Percentiles rank a stretch among this genome's conserved stretches.
Conservation (phyloP, 106 monocot genomes). For the Platanthera zijinensis region DNA sequence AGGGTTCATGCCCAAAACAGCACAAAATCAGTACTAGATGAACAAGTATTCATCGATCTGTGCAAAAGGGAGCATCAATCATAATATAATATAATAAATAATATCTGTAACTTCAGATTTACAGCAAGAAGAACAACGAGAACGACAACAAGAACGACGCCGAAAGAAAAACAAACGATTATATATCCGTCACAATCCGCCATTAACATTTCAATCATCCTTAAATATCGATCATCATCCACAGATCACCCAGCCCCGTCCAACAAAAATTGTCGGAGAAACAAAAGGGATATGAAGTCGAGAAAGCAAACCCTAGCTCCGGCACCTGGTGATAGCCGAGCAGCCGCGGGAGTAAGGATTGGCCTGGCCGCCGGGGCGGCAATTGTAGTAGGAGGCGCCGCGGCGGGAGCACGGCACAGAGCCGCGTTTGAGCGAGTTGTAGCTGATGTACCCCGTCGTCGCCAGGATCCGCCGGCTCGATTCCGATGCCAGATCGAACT, state of each 20-base stretch:
- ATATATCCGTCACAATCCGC: background rate
- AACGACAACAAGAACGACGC: background rate
- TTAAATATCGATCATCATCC: background rate
- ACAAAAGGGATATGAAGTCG: background rate
- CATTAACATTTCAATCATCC: background rate
- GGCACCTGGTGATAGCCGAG: conserved; percentile 37
- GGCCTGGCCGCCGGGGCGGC: conserved; percentile 37
- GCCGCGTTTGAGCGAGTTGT: conserved; percentile 25
- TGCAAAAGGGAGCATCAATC: background rate
- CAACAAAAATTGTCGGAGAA: background rate
- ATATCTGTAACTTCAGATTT: background rate
- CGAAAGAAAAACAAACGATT: background rate
- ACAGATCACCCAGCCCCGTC: background rate
- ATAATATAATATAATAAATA: background rate
- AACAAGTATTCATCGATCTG: background rate
- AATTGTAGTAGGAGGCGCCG: conserved; percentile 57
- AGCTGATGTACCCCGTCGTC: conserved; percentile 33
- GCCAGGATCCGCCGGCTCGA: conserved; percentile 33
- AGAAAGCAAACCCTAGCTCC: conserved; percentile 8
- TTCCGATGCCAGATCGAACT: conserved; percentile 34
- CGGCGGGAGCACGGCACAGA: conserved; percentile 35
- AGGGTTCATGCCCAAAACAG: too few species aligned
- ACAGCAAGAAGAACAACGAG: background rate
- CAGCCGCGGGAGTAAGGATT: conserved; percentile 52
- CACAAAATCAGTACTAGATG: too few species aligned